phyloP scores from a whole-genome alignment of 805 yeast genomes.

The Lachancea kluyveri region DNA sequence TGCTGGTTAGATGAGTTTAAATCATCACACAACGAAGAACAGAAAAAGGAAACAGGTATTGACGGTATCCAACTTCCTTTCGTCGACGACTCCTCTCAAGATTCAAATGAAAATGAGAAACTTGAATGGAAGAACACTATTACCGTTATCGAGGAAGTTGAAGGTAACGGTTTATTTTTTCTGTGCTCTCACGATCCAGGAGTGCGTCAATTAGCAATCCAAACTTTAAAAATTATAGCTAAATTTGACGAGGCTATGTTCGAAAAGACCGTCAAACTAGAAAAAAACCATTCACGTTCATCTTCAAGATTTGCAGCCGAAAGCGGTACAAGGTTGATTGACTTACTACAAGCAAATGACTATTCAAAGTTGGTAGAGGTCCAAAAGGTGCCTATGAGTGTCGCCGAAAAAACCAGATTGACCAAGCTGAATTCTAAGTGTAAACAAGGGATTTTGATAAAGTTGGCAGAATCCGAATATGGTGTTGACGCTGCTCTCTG shows the following conservation, averaged over 20 bases:
- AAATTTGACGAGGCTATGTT: constrained; percentile 81
- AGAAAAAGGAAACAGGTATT: constrained; percentile 26
- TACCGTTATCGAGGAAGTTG: constrained; percentile 88
- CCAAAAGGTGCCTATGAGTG: constrained; percentile 47
- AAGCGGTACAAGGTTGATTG: constrained; percentile 68
- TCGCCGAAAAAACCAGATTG: constrained; percentile 73
- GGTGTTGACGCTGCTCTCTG: constrained; percentile 97
- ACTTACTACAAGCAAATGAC: constrained; percentile 66
- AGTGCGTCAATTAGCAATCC: constrained; percentile 68
- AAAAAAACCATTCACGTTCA: constrained; percentile 40
- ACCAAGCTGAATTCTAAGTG: constrained; percentile 51
- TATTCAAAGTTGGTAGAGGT: constrained; percentile 53
- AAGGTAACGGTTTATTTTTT: constrained; percentile 91
- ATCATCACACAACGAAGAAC: constrained; percentile 27
- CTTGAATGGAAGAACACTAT: constrained; percentile 72
- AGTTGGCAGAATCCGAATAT: constrained; percentile 82
- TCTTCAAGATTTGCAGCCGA: constrained; percentile 70
- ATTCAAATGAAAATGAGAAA: constrained; percentile 40
- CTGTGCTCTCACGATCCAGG: constrained; percentile 80
- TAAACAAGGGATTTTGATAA: constrained; percentile 61
- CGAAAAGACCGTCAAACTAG: constrained; percentile 35
- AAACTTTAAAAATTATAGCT: constrained; percentile 71
- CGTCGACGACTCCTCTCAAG: constrained; percentile 10
- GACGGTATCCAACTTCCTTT: constrained; percentile 26
- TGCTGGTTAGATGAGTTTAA: constrained; percentile 75